A percentile compares a stretch with the other conserved stretches of the same genome.
These are phyloP conservation scores for Oryza coarctata DNA, from an alignment of 176 grass and related monocot genomes.

Conservation along the genomic window DNA sequence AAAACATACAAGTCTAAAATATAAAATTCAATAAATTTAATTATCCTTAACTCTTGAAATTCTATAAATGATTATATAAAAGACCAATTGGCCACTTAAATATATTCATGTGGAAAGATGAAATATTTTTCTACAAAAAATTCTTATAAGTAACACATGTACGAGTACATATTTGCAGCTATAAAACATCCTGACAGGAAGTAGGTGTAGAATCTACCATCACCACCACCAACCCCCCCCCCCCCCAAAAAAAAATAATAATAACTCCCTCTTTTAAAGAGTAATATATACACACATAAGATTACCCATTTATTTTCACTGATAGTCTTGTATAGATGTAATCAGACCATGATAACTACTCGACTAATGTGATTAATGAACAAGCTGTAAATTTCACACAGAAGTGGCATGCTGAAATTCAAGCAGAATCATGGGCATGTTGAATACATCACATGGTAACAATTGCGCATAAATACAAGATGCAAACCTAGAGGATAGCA, in stretches of 20 bases:
- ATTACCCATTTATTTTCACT: neutral
- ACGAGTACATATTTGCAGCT: neutral
- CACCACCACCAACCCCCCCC: too few relatives aligned
- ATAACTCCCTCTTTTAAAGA: neutral
- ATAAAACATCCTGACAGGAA: neutral
- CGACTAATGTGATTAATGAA: neutral
- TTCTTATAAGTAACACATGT: neutral
- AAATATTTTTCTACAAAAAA: too few relatives aligned
- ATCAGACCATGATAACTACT: neutral
- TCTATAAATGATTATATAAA: neutral
- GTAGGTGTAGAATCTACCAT: neutral
- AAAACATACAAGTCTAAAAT: neutral
- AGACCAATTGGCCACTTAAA: neutral
- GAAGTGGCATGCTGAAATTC: neutral
- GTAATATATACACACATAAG: neutral
- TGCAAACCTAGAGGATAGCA: neutral
- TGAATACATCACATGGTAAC: conserved; percentile 7
- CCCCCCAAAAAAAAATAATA: too few relatives aligned
- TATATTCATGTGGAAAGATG: too few relatives aligned
- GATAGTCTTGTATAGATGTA: neutral
- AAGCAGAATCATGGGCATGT: neutral
- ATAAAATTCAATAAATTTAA: neutral
- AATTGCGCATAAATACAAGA: neutral
- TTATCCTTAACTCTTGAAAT: neutral
- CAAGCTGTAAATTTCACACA: neutral